Percentiles rank a stretch among this genome's conserved stretches.
These are phyloP conservation scores for Fusarium devonianum DNA, from an alignment of 2,329 filamentous ascomycete species.

Conservation along the genomic window DNA sequence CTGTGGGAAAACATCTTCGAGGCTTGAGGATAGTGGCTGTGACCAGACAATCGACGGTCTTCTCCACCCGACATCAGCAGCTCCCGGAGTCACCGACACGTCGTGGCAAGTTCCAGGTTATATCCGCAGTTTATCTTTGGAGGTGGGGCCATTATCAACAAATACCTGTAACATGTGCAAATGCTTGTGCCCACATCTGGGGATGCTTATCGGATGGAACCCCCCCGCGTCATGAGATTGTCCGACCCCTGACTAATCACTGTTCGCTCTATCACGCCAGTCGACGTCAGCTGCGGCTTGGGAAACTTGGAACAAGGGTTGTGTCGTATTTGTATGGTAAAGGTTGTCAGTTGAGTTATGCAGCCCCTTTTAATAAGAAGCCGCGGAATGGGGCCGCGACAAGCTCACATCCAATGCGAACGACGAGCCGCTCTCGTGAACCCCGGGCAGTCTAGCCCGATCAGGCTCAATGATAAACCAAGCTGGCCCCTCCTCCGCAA, in stretches of 20 bases:
- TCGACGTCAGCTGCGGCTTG: too few species aligned
- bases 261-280: too few species aligned
- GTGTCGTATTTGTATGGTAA: too few species aligned
- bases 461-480: slow-evolving; percentile 29
- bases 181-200: not conserved
- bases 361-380: not conserved
- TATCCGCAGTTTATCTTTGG: slow-evolving; percentile 22
- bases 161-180: slow-evolving; percentile 11
- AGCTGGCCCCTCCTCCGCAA: slow-evolving; percentile 21
- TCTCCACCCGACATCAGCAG: too few species aligned
- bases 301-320: not conserved
- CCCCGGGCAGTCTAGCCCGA: slow-evolving; percentile 28
- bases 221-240: not conserved
- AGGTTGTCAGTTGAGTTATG: too few species aligned
- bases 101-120: slow-evolving; percentile 4
- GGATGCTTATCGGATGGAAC: slow-evolving; percentile 3
- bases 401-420: not conserved
- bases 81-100: too few species aligned
- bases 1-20: too few species aligned
- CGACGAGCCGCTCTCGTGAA: slow-evolving; percentile 15
- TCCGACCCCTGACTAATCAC: too few species aligned
- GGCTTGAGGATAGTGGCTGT: too few species aligned
- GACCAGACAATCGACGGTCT: too few species aligned
- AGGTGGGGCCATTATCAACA: slow-evolving; percentile 28
- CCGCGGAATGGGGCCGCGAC: slow-evolving; percentile 19